These are phyloP conservation scores for Debaryomyces sp. DNA, from an alignment of 1,139 yeast species.

Conservation along the genomic window DNA sequence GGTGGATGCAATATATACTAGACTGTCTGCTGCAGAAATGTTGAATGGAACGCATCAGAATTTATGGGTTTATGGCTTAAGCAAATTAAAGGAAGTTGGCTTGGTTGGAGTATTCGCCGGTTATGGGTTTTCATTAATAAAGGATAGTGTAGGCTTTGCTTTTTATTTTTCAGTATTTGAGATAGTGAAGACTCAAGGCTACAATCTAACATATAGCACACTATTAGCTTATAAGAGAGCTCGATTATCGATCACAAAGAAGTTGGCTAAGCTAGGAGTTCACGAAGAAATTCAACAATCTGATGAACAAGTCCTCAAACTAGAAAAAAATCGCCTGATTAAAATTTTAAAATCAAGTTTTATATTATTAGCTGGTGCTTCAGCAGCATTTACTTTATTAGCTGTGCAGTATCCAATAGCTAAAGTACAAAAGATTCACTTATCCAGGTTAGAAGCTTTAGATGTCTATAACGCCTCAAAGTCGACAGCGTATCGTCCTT, in stretches of 20 bases:
- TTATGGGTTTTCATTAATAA: conserved; percentile 69
- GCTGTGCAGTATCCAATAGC: conserved; percentile 82
- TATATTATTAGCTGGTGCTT: conserved; percentile 83
- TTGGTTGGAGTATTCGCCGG: conserved; percentile 89
- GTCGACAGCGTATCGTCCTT: conserved; percentile 29
- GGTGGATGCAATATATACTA: conserved; percentile 83
- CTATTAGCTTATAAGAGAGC: conserved; percentile 55
- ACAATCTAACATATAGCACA: conserved; percentile 58
- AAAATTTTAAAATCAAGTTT: conserved; percentile 67
- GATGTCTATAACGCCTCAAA: conserved; percentile 62
- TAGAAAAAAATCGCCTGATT: conserved; percentile 46
- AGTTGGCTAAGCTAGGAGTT: conserved; percentile 24
- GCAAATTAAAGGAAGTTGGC: conserved; percentile 74
- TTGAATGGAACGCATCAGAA: conserved; percentile 69
- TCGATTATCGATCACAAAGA: conserved; percentile 25
- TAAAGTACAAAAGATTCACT: conserved; percentile 78
- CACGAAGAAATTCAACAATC: conserved; percentile 26
- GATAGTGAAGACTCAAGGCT: conserved; percentile 70
- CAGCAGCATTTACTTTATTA: conserved; percentile 78
- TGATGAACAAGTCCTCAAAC: conserved; percentile 30
- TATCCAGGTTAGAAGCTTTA: conserved; percentile 75
- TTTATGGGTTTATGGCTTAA: conserved; percentile 74
- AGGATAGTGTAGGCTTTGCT: conserved; percentile 87
- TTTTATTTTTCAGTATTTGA: conserved; percentile 85
- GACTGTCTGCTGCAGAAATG: conserved; percentile 77